phyloP scores from a whole-genome alignment of 208 protist species.

The Leishmania mexicana region DNA sequence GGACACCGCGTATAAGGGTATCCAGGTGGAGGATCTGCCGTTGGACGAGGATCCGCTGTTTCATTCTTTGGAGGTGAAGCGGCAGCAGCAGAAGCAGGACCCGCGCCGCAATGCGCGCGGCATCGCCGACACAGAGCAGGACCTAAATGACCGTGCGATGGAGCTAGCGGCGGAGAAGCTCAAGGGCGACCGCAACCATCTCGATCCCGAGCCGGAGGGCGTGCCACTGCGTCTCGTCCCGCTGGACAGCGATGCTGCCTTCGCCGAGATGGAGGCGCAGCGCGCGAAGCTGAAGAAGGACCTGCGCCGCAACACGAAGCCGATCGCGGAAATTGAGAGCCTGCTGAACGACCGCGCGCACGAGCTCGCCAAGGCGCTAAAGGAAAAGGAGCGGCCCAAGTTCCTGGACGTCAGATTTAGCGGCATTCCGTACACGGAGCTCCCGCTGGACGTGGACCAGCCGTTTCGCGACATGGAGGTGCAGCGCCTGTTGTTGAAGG shows the following conservation, averaged over 20 bases:
- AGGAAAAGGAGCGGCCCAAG: constrained; percentile 58
- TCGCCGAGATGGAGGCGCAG: constrained; percentile 54
- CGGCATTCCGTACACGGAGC: constrained; percentile 59
- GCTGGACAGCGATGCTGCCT: constrained; percentile 49
- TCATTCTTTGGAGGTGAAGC: constrained; percentile 52
- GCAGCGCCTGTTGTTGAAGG: constrained; percentile 53
- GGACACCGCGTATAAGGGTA: constrained; percentile 50
- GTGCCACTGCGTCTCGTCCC: constrained; percentile 63
- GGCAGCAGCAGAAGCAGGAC: constrained; percentile 70
- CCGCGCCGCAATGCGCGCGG: constrained; percentile 53
- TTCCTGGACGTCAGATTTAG: constrained; percentile 55
- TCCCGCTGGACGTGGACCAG: constrained; percentile 58
- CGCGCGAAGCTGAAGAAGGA: constrained; percentile 67
- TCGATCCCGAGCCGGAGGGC: constrained; percentile 63
- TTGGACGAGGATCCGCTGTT: constrained; percentile 73
- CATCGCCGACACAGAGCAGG: constrained; percentile 57
- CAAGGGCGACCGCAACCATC: constrained; percentile 56
- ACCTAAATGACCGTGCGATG: constrained; percentile 63
- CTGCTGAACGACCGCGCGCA: constrained; percentile 64
- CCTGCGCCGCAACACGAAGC: constrained; percentile 40
- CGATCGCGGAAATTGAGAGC: constrained; percentile 57
- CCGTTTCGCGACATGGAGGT: constrained; percentile 66
- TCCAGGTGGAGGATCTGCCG: constrained; percentile 57
- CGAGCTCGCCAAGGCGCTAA: constrained; percentile 54
- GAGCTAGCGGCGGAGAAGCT: constrained; percentile 58